Evolutionary conservation across 441 rosid species (phyloP).

Genomic region (Bocquillonia castaneifolia): DNA sequence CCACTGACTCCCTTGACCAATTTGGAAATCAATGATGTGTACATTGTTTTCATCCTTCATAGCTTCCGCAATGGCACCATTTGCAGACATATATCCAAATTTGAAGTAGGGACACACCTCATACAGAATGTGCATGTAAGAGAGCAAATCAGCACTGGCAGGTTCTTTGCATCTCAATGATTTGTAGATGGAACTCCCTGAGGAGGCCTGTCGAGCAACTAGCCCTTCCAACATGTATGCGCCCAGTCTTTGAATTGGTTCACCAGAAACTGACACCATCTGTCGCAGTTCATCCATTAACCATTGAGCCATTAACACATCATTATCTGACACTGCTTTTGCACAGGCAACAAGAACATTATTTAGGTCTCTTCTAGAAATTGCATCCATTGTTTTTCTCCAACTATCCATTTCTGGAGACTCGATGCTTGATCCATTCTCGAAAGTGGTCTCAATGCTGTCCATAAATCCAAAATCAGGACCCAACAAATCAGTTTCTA

Average conservation of each 20-base stretch:
- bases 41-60: constrained; percentile 58
- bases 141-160: constrained; percentile 58
- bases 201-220: constrained; percentile 62
- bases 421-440: constrained; percentile 16
- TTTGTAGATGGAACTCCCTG: constrained; percentile 77
- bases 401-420: constrained; percentile 42
- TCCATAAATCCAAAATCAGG: constrained; percentile 56
- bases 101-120: constrained; percentile 94
- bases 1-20: constrained; percentile 85
- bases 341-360: constrained; percentile 67
- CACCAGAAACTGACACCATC: constrained; percentile 86
- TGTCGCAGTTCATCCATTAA: constrained; percentile 65
- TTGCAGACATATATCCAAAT: constrained; percentile 87
- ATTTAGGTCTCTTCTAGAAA: constrained; percentile 52
- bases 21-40: constrained; percentile 84
- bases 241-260: constrained; percentile 77
- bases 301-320: constrained; percentile 54
- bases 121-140: constrained; percentile 80
- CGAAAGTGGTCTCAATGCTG: constrained; percentile 29
- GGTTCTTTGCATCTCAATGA: constrained; percentile 87
- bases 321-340: constrained; percentile 68
- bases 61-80: constrained; percentile 96
- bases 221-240: constrained; percentile 93
- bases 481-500: constrained; percentile 76
- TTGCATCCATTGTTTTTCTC: constrained; percentile 49